These are phyloP conservation scores for Ceratocystis destructans DNA, from an alignment of 2,329 filamentous ascomycete species.

Conservation along the genomic window DNA sequence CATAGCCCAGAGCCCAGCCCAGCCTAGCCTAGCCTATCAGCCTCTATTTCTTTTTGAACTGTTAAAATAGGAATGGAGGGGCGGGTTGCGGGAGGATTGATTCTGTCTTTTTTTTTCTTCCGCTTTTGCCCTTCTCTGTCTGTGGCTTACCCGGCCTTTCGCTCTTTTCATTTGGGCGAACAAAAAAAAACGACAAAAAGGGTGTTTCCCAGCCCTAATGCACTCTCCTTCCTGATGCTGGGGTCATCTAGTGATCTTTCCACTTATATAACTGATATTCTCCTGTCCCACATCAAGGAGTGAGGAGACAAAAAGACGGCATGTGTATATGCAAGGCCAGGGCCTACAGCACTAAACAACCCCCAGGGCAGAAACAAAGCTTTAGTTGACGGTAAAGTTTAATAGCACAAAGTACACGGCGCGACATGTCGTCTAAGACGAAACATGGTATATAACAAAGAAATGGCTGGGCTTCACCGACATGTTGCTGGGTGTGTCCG, in stretches of 20 bases:
- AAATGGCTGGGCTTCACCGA: slow-evolving; percentile 6
- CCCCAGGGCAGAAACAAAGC: neutral
- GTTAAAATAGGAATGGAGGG: neutral
- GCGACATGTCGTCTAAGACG: slow-evolving; percentile 2
- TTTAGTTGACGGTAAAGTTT: neutral
- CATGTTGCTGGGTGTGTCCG: neutral
- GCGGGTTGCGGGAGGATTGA: slow-evolving; percentile 2
- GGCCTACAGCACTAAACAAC: neutral
- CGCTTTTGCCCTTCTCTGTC: neutral
- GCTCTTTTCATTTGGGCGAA: neutral
- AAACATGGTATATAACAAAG: neutral
- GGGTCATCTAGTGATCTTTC: neutral
- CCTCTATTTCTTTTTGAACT: neutral
- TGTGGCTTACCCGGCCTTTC: neutral
- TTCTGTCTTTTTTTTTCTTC: neutral
- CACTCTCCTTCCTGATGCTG: neutral
- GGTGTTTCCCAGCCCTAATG: neutral
- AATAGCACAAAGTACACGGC: neutral
- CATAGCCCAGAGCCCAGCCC: neutral
- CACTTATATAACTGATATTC: neutral
- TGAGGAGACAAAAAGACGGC: neutral
- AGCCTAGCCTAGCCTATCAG: neutral
- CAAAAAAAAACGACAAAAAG: too few species aligned
- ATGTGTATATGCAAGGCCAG: neutral
- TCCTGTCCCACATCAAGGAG: neutral